A percentile compares a stretch with the other conserved stretches of the same genome.
These are phyloP conservation scores for Mucor velutinosus DNA, from an alignment of 371 early-diverging fungal species.

Conservation along the genomic window DNA sequence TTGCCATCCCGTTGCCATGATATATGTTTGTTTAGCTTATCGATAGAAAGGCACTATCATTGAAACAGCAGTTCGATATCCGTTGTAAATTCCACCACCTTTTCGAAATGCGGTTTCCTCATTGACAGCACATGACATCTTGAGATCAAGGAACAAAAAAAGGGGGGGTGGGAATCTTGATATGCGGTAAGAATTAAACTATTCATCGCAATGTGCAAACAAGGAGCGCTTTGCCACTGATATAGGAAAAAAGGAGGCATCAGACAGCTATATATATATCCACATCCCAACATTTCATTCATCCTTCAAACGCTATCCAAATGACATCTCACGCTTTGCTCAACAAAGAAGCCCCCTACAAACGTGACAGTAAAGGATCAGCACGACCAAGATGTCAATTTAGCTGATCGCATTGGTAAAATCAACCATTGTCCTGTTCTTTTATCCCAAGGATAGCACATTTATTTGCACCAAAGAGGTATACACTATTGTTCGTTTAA, in stretches of 20 bases:
- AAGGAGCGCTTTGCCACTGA: neutral
- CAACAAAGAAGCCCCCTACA: conserved; percentile 29
- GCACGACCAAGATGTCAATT: conserved; percentile 24
- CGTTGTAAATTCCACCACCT: neutral
- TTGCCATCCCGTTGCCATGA: neutral
- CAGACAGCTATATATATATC: neutral
- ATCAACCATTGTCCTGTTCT: conserved; percentile 32
- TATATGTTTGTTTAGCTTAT: neutral
- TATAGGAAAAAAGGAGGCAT: neutral
- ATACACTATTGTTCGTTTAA: neutral
- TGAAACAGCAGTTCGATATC: no score
- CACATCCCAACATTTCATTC: neutral
- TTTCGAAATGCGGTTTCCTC: neutral
- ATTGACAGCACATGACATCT: neutral
- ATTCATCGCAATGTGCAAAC: neutral
- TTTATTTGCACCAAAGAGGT: conserved; percentile 41
- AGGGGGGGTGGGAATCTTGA: no score
- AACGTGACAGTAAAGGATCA: conserved; percentile 34
- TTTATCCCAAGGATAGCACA: conserved; percentile 41
- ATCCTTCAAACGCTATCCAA: neutral
- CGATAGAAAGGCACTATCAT: no score
- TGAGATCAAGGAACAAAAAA: no score
- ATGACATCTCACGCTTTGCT: conserved; percentile 28
- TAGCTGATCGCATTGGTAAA: conserved; percentile 31
- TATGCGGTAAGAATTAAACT: neutral